phyloP scores from a whole-genome alignment of 116 monocot genomes.

The Papilionanthe hybrid region DNA sequence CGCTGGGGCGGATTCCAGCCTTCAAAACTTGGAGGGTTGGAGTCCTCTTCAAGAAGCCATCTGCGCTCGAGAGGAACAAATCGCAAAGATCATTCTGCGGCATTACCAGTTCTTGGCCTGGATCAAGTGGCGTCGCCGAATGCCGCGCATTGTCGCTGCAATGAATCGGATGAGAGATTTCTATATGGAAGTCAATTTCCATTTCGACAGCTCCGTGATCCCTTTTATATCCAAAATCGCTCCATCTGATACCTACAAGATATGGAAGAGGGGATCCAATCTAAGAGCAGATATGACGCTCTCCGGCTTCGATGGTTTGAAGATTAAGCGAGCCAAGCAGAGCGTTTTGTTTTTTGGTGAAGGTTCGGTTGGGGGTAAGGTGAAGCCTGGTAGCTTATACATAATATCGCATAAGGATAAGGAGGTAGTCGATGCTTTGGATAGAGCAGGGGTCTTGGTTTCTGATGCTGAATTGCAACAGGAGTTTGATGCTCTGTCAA shows the following conservation, averaged over 20 bases:
- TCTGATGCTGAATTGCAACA: slow-evolving; percentile 56
- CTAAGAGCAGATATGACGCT: slow-evolving; percentile 50
- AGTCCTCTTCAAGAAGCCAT: slow-evolving; percentile 45
- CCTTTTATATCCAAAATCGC: slow-evolving; percentile 45
- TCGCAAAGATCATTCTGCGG: slow-evolving; percentile 34
- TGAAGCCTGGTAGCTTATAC: slow-evolving; percentile 33
- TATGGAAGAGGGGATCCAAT: slow-evolving; percentile 51
- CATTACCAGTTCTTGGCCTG: slow-evolving; percentile 40
- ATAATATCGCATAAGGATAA: slow-evolving; percentile 39
- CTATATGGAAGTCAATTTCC: slow-evolving; percentile 52
- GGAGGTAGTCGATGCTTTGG: slow-evolving; percentile 43
- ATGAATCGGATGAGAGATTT: slow-evolving; percentile 41
- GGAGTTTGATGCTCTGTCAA: slow-evolving; percentile 30
- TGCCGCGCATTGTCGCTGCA: slow-evolving; percentile 32
- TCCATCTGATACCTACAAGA: slow-evolving; percentile 44
- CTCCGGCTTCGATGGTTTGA: slow-evolving; percentile 46
- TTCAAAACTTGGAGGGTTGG: slow-evolving; percentile 52
- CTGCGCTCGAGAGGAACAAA: slow-evolving; percentile 31
- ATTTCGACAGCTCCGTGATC: slow-evolving; percentile 55
- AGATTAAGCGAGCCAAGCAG: slow-evolving; percentile 38
- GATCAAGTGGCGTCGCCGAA: slow-evolving; percentile 40
- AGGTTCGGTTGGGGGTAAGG: slow-evolving; percentile 53
- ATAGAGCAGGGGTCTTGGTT: slow-evolving; percentile 50
- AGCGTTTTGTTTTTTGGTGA: slow-evolving; percentile 69
- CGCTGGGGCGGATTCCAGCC: slow-evolving; percentile 37